Evolutionary conservation across 1,139 yeast genomes (phyloP).

Genomic region (Diutina catenulata): DNA sequence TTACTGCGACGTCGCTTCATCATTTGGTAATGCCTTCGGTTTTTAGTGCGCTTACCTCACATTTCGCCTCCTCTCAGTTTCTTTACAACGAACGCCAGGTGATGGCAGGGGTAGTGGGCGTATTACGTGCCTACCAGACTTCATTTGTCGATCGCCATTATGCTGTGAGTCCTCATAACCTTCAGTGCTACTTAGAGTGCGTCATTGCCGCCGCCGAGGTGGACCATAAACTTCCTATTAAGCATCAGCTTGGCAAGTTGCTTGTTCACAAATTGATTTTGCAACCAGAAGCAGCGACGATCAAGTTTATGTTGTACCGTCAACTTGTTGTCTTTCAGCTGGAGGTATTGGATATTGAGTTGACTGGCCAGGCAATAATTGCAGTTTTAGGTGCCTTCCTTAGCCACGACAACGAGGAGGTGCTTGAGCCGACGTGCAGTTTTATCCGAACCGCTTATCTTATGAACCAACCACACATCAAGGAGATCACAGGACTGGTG

Average conservation of each 20-base stretch:
- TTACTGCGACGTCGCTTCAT: slow-evolving; percentile 15
- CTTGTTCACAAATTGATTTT: slow-evolving; percentile 15
- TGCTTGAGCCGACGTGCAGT: too few species aligned
- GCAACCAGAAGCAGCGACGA: slow-evolving; percentile 13
- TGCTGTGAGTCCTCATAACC: neutral
- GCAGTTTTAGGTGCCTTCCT: slow-evolving; percentile 22
- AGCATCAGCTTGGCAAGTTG: slow-evolving; percentile 17
- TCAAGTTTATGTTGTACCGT: slow-evolving; percentile 28
- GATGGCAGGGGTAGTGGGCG: slow-evolving; percentile 12
- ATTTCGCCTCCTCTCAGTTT: slow-evolving; percentile 22
- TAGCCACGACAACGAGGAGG: neutral
- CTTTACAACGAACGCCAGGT: slow-evolving; percentile 25
- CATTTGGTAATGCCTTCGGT: slow-evolving; percentile 27
- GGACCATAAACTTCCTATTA: neutral
- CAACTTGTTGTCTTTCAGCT: slow-evolving; percentile 29
- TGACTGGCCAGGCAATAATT: slow-evolving; percentile 20
- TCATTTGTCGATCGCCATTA: neutral
- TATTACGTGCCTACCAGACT: neutral
- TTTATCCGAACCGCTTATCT: slow-evolving; percentile 3
- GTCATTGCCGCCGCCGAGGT: neutral
- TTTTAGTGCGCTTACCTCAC: slow-evolving; percentile 19
- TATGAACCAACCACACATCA: neutral
- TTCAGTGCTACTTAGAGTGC: neutral
- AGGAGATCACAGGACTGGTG: neutral
- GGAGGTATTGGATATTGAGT: slow-evolving; percentile 20